Evolutionary conservation across 2,329 filamentous ascomycete species (phyloP).

Genomic region (Alternaria hordeiaustralica): DNA sequence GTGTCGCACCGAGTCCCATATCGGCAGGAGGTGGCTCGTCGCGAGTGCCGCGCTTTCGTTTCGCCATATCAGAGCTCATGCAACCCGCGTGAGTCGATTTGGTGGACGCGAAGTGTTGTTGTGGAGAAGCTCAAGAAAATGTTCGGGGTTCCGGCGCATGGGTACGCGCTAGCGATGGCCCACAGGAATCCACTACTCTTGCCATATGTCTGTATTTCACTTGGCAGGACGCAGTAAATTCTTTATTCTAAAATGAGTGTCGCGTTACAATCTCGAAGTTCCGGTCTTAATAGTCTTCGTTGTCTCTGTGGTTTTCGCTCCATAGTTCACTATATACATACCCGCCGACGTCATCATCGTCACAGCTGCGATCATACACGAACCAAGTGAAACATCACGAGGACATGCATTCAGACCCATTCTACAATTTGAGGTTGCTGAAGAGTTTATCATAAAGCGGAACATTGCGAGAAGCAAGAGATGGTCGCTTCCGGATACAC

Average conservation of each 20-base stretch:
- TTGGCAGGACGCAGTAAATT: not conserved
- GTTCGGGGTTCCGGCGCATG: not conserved
- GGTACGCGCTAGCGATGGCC: not conserved
- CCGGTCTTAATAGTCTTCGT: not conserved
- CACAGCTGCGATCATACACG: not conserved
- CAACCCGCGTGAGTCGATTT: not conserved
- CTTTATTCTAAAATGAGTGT: not conserved
- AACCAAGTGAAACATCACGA: not conserved
- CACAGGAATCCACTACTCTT: not conserved
- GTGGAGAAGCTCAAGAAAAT: conserved; percentile 6
- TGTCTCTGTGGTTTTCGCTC: not conserved
- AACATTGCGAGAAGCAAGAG: not conserved
- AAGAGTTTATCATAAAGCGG: not conserved
- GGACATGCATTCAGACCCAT: not conserved
- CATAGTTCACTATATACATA: not conserved
- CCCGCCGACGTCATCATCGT: not conserved
- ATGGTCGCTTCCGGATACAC: fast-evolving
- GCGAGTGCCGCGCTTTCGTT: conserved; percentile 37
- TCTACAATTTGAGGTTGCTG: not conserved
- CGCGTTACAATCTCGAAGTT: not conserved
- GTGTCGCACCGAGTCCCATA: conserved; percentile 38
- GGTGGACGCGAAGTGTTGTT: not conserved
- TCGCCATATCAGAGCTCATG: conserved; percentile 32
- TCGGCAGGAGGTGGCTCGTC: conserved; percentile 26
- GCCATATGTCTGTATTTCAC: too few relatives aligned